Evolutionary conservation across 2,329 filamentous ascomycete species (phyloP).

Genomic region (Colletotrichum sp.): DNA sequence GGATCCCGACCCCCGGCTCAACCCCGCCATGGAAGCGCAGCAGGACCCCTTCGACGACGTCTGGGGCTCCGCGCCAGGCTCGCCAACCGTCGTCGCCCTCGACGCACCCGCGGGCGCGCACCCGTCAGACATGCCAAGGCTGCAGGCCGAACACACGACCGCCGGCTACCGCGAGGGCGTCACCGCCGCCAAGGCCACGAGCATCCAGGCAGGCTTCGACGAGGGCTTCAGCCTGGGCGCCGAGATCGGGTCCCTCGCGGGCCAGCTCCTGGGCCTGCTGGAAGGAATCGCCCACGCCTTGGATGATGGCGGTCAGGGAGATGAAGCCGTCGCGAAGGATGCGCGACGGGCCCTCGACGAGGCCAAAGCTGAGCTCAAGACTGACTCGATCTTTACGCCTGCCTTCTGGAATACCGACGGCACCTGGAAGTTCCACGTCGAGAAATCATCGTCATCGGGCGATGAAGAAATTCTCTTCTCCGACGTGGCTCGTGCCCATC

Average conservation of each 20-base stretch:
- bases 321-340: slow-evolving; percentile 19
- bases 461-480: slow-evolving; percentile 56
- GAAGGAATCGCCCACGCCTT: slow-evolving; percentile 70
- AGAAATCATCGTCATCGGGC: slow-evolving; percentile 28
- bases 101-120: slow-evolving; percentile 31
- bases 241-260: slow-evolving; percentile 75
- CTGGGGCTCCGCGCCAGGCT: slow-evolving; percentile 22
- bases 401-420: slow-evolving; percentile 75
- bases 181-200: slow-evolving; percentile 72
- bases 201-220: slow-evolving; percentile 89
- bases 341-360: slow-evolving; percentile 40
- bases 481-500: slow-evolving; percentile 71
- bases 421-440: slow-evolving; percentile 70
- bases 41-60: slow-evolving; percentile 25
- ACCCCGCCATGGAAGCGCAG: not conserved
- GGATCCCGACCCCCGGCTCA: not conserved
- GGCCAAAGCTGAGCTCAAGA: slow-evolving; percentile 64
- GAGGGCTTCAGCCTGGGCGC: slow-evolving; percentile 88
- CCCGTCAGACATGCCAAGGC: slow-evolving; percentile 71
- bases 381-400: slow-evolving; percentile 65
- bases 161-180: slow-evolving; percentile 92
- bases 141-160: slow-evolving; percentile 79
- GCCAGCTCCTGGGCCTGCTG: slow-evolving; percentile 76
- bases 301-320: slow-evolving; percentile 18
- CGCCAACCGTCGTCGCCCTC: not conserved